Conservation (phyloP, 202 grass and related monocot genomes). For the Alloteropsis angusta region DNA sequence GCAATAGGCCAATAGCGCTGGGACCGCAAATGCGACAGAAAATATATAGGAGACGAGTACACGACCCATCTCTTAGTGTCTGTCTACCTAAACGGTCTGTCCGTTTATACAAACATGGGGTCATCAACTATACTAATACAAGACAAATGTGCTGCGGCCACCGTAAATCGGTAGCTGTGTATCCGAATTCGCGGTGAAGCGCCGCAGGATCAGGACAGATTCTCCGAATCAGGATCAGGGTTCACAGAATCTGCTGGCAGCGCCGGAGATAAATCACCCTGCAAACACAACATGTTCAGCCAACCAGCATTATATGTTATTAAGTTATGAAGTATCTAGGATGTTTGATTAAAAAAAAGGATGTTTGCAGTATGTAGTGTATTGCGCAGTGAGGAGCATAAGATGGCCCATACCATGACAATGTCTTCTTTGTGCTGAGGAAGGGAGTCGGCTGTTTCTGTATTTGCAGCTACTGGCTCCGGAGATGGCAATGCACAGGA, state of each 20-base stretch:
- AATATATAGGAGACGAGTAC: background rate
- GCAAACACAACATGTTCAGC: background rate
- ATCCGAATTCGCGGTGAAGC: background rate
- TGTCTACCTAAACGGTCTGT: background rate
- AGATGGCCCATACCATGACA: conserved; percentile 20
- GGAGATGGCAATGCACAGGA: conserved; percentile 2
- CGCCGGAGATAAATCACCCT: conserved; percentile 5
- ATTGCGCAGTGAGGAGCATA: background rate
- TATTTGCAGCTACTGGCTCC: conserved; percentile 1
- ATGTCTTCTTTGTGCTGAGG: conserved; percentile 16
- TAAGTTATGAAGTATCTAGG: background rate
- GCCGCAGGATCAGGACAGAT: background rate
- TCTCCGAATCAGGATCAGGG: background rate
- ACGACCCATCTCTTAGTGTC: background rate
- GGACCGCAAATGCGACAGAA: background rate
- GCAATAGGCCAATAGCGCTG: background rate
- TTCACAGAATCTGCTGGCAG: conserved; percentile 7
- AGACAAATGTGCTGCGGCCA: background rate
- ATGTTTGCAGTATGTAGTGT: background rate
- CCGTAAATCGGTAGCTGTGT: background rate
- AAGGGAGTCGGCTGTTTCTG: background rate
- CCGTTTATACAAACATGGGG: background rate
- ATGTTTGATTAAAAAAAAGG: background rate
- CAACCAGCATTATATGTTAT: background rate
- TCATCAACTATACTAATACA: background rate